phyloP scores from a whole-genome alignment of 345 rosid genomes.

The Citrus hindsii region DNA sequence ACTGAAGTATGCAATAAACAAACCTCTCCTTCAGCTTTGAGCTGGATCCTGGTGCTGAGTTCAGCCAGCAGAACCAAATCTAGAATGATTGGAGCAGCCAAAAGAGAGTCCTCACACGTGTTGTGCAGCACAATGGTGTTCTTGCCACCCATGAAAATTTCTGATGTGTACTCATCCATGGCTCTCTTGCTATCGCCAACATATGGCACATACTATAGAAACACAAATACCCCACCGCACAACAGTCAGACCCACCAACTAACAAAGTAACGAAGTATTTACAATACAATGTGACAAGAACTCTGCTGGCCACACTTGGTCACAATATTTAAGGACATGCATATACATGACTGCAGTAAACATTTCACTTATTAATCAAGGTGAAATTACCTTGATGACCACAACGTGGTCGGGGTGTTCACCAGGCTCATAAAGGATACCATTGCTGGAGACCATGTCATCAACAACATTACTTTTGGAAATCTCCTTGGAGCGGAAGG shows the following conservation, averaged over 20 bases:
- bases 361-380: not conserved
- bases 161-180: conserved; percentile 98
- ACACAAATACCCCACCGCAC: conserved; percentile 5
- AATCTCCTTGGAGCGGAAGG: conserved; percentile 94
- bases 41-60: conserved; percentile 84
- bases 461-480: conserved; percentile 97
- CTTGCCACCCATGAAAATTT: conserved; percentile 96
- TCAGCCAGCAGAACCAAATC: conserved; percentile 97
- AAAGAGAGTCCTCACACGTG: conserved; percentile 94
- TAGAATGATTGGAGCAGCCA: conserved; percentile 95
- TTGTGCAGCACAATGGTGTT: conserved; percentile 92
- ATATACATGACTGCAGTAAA: not conserved
- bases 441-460: conserved; percentile 96
- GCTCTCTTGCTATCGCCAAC: conserved; percentile 99
- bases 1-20: not conserved
- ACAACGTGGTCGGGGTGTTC: conserved; percentile 99
- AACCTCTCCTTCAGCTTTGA: conserved; percentile 87
- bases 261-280: not conserved
- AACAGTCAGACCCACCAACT: not conserved
- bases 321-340: not conserved
- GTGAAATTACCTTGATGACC: conserved; percentile 77
- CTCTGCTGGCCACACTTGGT: not conserved
- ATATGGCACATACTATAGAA: conserved; percentile 79
- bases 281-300: not conserved
- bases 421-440: conserved; percentile 81